Evolutionary conservation across 129 eudicot genomes (phyloP), one percentile per base, ranked within the genome.

Genomic region (Gnaphalium uliginosum): DNA sequence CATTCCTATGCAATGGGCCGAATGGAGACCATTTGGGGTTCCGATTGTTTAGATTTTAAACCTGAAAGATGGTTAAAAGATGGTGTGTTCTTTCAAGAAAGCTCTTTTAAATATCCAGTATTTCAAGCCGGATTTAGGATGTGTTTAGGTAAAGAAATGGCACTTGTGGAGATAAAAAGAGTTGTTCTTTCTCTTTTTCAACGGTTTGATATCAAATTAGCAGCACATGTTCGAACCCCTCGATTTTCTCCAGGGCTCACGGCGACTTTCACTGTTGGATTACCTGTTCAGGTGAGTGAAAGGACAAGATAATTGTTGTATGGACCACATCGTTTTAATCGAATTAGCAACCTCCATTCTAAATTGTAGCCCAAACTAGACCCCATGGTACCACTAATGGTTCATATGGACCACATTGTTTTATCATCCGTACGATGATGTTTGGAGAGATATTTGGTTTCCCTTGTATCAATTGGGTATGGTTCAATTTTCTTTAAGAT

Each of bases 1-100:
- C 98, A 93, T 56, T 86, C 97, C 0, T 93, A 90, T 22, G 98
- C 98, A 0, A 93, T 93, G 98, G 98, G 96, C 2, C 87, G 98
- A 46, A 88, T 90, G 97, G 93, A 89, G 69, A 79, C 87, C n/a
- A 90, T 90, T 18, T 93, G 97, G 98, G 98, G 97, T 0, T 3
- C 79, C 21, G 96, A 93, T 75, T 90, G 89, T 71, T 83, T 85
- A 48, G 90, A 78, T 19, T 93, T 93, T 68, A 93, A 85, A 79
- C 98, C 98, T 1, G 87, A 83, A 64, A 90, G 98, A 81, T 93
- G 96, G 98, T 73, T 93, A 30, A 90, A 73, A 68, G 84, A 89
- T 32, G 96, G 96, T 0, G 78, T 83, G 0, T 91, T 91, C 63
- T 73, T 68, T 54, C 92, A 84, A 69, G 87, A 83, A 61, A 83